Evolutionary conservation across 2,329 filamentous ascomycete genomes (phyloP).

Genomic region (Apiospora kogelbergensis): DNA sequence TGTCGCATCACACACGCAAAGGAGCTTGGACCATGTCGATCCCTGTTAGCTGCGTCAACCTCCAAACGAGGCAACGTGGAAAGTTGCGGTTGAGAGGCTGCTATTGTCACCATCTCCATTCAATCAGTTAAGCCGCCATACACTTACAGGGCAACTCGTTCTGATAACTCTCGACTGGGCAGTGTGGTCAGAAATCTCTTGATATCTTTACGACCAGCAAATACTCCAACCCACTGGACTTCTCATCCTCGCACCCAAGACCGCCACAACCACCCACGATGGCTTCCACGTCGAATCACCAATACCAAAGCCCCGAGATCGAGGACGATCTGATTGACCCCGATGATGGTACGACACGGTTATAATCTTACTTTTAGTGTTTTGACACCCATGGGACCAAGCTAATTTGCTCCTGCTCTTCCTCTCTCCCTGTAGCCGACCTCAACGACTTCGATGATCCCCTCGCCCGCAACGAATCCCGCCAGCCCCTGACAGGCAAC

Average conservation of each 20-base stretch:
- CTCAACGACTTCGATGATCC: conserved; percentile 94
- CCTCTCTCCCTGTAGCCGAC: conserved; percentile 55
- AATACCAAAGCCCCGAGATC: conserved; percentile 59
- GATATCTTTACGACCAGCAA: not conserved
- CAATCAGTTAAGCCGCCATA: not conserved
- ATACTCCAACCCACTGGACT: not conserved
- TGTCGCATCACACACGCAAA: not conserved
- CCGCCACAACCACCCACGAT: conserved; percentile 16
- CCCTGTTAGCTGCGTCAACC: not conserved
- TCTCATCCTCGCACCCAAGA: not conserved
- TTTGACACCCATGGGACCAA: not conserved
- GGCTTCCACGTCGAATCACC: conserved; percentile 54
- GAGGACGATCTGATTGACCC: conserved; percentile 72
- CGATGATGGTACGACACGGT: conserved; percentile 63
- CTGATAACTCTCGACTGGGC: not conserved
- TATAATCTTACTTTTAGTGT: not conserved
- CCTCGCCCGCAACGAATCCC: conserved; percentile 61
- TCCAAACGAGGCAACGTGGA: conserved; percentile 3
- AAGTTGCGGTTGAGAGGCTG: not conserved
- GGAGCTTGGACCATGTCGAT: conserved; percentile 8
- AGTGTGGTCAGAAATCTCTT: not conserved
- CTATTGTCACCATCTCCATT: not conserved
- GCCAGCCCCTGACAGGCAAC: conserved; percentile 80
- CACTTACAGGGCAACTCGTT: not conserved
- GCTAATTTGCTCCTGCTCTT: not conserved